These are phyloP conservation scores for Pseudocercospora musae DNA, from an alignment of 2,329 filamentous ascomycete genomes.

Conservation along the genomic window DNA sequence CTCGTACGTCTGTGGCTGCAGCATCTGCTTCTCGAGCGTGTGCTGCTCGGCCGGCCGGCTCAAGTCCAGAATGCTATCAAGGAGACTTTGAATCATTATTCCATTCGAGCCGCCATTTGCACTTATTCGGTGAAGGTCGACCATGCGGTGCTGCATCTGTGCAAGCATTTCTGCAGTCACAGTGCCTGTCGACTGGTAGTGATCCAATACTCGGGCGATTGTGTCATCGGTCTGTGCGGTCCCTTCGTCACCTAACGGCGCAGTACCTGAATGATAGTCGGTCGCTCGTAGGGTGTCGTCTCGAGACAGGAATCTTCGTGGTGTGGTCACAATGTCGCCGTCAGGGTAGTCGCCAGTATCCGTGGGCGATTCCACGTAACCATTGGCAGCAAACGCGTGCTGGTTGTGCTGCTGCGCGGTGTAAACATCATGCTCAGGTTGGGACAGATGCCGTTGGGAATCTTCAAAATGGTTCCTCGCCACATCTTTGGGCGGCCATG, in stretches of 20 bases:
- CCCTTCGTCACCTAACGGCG: slow-evolving; percentile 8
- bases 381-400: slow-evolving; percentile 23
- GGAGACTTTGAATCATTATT: slow-evolving; percentile 34
- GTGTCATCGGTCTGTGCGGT: slow-evolving; percentile 16
- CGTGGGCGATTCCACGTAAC: slow-evolving; percentile 25
- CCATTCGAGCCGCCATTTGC: slow-evolving; percentile 36
- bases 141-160: slow-evolving; percentile 33
- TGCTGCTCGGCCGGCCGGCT: slow-evolving; percentile 11
- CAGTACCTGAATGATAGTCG: slow-evolving; percentile 8
- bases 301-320: slow-evolving; percentile 18
- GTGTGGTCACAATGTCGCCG: slow-evolving; percentile 28
- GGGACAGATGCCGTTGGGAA: slow-evolving; percentile 9
- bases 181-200: slow-evolving; percentile 32
- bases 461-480: slow-evolving; percentile 16
- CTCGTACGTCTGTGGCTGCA: slow-evolving; percentile 27
- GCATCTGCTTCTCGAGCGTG: slow-evolving; percentile 18
- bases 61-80: slow-evolving; percentile 31
- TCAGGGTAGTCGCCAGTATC: slow-evolving; percentile 19
- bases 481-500: slow-evolving; percentile 24
- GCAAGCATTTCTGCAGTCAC: slow-evolving; percentile 34
- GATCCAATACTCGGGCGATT: slow-evolving; percentile 26
- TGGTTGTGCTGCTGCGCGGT: slow-evolving; percentile 25
- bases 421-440: slow-evolving; percentile 13
- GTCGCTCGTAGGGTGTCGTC: slow-evolving; percentile 28
- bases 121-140: slow-evolving; percentile 32